Conservation (phyloP, 2,329 filamentous ascomycete species). For the Monilinia aucupariae region DNA sequence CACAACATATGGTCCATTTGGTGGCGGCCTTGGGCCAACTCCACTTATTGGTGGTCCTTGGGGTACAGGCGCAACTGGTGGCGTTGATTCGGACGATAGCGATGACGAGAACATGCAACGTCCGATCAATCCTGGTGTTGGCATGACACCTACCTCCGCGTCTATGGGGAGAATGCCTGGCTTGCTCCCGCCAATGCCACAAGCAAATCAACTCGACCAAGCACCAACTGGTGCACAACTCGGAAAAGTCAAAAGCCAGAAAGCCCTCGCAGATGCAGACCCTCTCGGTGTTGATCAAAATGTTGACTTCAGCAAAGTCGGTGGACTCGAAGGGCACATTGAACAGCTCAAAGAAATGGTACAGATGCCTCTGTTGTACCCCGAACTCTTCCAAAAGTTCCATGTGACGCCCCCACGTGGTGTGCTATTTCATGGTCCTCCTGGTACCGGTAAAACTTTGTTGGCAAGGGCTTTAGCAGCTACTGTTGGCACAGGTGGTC, state of each 20-base stretch:
- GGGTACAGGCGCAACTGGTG: conserved; percentile 67
- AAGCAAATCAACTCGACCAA: conserved; percentile 52
- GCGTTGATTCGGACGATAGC: conserved; percentile 90
- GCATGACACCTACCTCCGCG: conserved; percentile 54
- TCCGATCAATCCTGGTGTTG: conserved; percentile 56
- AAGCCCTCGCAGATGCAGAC: conserved; percentile 87
- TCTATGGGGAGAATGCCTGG: conserved; percentile 40
- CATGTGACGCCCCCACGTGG: conserved; percentile 91
- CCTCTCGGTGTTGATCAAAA: conserved; percentile 88
- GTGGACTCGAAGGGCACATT: conserved; percentile 87
- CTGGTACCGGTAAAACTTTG: conserved; percentile 93
- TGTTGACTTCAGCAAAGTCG: conserved; percentile 91
- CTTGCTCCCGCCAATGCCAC: conserved; percentile 45
- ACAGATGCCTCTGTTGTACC: conserved; percentile 85
- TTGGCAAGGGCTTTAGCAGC: conserved; percentile 88
- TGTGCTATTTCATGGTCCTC: conserved; percentile 93
- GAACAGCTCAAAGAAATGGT: conserved; percentile 99
- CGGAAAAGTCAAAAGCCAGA: conserved; percentile 89
- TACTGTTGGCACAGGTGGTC: conserved; percentile 79
- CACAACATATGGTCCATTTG: conserved; percentile 88
- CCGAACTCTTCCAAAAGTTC: conserved; percentile 86
- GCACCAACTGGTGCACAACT: conserved; percentile 67
- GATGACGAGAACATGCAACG: conserved; percentile 80
- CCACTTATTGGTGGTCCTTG: conserved; percentile 57
- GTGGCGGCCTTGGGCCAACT: conserved; percentile 65